A percentile compares a stretch with the other conserved stretches of the same genome.
These are phyloP conservation scores for Hortaea werneckii DNA, from an alignment of 2,329 filamentous ascomycete species.

Conservation along the genomic window DNA sequence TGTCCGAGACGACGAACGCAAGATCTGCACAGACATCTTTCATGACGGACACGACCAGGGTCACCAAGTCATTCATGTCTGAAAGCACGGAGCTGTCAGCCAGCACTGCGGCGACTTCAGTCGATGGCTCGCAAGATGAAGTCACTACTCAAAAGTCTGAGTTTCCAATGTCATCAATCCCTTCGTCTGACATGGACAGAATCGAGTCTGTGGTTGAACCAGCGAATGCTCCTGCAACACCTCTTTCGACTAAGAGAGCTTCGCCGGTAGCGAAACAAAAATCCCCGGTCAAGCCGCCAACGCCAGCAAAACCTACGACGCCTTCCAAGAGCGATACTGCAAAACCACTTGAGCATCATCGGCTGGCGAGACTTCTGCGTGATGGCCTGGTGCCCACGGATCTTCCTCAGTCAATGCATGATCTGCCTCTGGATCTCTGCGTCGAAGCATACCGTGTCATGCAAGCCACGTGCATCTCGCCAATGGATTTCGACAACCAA, in stretches of 20 bases:
- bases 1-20: constrained; percentile 1
- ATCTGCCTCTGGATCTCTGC: constrained; percentile 9
- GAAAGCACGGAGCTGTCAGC: background rate
- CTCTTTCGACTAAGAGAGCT: background rate
- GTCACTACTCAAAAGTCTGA: background rate
- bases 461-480: constrained; percentile 6
- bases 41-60: background rate
- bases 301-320: background rate
- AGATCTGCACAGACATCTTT: background rate
- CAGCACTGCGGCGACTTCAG: constrained; percentile 1
- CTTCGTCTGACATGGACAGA: background rate
- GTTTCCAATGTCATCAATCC: background rate
- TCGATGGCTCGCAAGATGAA: background rate
- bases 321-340: background rate
- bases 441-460: constrained; percentile 15
- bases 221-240: background rate
- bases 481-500: constrained; percentile 3
- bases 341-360: constrained; percentile 1
- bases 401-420: constrained; percentile 7
- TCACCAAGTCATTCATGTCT: constrained; percentile 2
- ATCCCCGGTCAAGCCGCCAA: background rate
- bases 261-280: background rate
- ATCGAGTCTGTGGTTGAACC: background rate
- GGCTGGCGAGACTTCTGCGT: background rate
- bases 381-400: constrained; percentile 8